Percentiles rank a stretch among this genome's conserved stretches.
phyloP scores from a whole-genome alignment of 371 early-diverging fungal genomes.

The Mucor mucedo region DNA sequence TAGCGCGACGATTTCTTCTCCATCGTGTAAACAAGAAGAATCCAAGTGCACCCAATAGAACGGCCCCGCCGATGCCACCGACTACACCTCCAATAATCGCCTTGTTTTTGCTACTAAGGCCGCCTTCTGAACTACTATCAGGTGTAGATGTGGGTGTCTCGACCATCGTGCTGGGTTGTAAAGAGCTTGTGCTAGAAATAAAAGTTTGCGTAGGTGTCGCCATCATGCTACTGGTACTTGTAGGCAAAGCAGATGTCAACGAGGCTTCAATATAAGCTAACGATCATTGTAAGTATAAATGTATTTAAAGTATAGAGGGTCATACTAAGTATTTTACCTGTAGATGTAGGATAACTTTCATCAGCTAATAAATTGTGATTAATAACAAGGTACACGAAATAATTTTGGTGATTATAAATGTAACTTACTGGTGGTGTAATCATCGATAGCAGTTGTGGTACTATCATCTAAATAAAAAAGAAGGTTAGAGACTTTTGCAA shows the following conservation, averaged over 20 bases:
- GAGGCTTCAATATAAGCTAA: neutral
- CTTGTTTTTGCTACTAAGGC: slow-evolving; percentile 17
- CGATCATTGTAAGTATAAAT: no score
- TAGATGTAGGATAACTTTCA: slow-evolving; percentile 2
- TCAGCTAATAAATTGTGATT: neutral
- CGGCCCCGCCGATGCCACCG: slow-evolving; percentile 23
- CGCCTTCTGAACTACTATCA: neutral
- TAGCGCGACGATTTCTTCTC: slow-evolving; percentile 11
- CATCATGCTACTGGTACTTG: neutral
- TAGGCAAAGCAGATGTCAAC: neutral
- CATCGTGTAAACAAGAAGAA: slow-evolving; percentile 1
- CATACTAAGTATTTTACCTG: neutral
- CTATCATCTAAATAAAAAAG: neutral
- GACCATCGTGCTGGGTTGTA: neutral
- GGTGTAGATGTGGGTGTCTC: neutral
- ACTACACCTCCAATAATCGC: slow-evolving; percentile 33
- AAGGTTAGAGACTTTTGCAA: neutral
- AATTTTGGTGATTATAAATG: neutral
- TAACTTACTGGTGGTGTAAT: neutral
- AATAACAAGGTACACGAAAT: neutral
- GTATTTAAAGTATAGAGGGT: no score
- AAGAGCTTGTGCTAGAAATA: neutral
- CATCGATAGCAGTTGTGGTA: neutral
- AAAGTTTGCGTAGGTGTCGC: neutral
- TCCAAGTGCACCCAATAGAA: slow-evolving; percentile 6